A percentile compares a stretch with the other conserved stretches of the same genome.
These are phyloP conservation scores for Ascochyta koolunga DNA, from an alignment of 2,329 filamentous ascomycete genomes.

Conservation along the genomic window DNA sequence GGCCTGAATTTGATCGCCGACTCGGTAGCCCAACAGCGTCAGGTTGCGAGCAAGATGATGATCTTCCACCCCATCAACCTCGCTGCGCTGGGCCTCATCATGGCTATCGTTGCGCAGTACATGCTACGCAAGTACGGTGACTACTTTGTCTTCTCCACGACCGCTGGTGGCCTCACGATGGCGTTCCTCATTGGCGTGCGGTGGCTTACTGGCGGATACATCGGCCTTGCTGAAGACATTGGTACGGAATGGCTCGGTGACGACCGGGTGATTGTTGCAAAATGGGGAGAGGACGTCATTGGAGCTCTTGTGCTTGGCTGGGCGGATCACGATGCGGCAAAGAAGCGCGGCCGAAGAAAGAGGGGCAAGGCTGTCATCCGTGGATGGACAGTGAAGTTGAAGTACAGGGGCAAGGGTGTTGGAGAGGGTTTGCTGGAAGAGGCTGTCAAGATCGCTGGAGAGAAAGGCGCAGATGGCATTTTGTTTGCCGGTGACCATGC, in stretches of 20 bases:
- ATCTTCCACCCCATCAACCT: conserved; percentile 47
- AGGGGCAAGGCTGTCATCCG: conserved; percentile 74
- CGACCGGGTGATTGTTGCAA: conserved; percentile 63
- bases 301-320: conserved; percentile 73
- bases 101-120: conserved; percentile 49
- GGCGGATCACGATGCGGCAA: conserved; percentile 56
- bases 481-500: conserved; percentile 80
- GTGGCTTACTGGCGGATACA: conserved; percentile 66
- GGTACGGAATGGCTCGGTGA: conserved; percentile 67
- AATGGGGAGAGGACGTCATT: conserved; percentile 71
- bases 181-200: conserved; percentile 67
- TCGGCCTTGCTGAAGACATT: conserved; percentile 66
- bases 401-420: conserved; percentile 73
- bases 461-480: conserved; percentile 71
- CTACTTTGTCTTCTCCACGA: conserved; percentile 61
- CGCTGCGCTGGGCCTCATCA: conserved; percentile 47
- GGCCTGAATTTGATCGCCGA: conserved; percentile 78
- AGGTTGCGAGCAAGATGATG: conserved; percentile 67
- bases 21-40: conserved; percentile 81
- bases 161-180: conserved; percentile 68
- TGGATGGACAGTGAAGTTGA: conserved; percentile 78
- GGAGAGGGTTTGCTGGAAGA: conserved; percentile 75
- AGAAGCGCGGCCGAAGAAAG: conserved; percentile 54
- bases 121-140: conserved; percentile 55
- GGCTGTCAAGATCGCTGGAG: conserved; percentile 70